phyloP scores from a whole-genome alignment of 2,329 filamentous ascomycete species.

The Huntiella abstrusa region DNA sequence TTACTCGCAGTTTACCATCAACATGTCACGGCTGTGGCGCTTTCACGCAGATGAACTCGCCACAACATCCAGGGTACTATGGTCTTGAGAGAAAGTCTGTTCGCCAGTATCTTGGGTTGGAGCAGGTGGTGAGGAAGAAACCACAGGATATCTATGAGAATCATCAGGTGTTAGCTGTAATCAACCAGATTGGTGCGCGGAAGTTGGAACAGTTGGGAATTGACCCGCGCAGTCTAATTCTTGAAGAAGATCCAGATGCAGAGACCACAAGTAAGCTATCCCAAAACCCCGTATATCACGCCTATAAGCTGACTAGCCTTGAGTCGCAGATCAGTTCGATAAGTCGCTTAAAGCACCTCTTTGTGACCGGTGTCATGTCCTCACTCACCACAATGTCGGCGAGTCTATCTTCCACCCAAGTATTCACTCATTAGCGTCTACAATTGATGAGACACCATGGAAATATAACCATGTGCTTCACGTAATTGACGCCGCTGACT shows the following conservation, averaged over 20 bases:
- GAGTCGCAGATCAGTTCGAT: constrained; percentile 2
- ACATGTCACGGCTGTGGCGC: constrained; percentile 49
- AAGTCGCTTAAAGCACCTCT: constrained; percentile 32
- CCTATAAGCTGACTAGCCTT: background rate
- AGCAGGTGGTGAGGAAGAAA: constrained; percentile 25
- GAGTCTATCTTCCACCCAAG: constrained; percentile 59
- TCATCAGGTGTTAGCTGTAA: constrained; percentile 11
- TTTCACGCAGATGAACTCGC: constrained; percentile 35
- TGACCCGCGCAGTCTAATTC: constrained; percentile 18
- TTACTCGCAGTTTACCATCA: constrained; percentile 25
- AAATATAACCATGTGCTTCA: constrained; percentile 92
- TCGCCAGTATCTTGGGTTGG: constrained; percentile 23
- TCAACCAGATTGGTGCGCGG: constrained; percentile 19
- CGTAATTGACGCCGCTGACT: constrained; percentile 85
- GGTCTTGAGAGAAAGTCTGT: constrained; percentile 32
- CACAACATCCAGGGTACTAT: constrained; percentile 37
- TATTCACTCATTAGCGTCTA: constrained; percentile 62
- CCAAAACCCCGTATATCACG: background rate
- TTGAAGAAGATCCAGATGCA: constrained; percentile 6
- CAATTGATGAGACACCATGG: constrained; percentile 73
- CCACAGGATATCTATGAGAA: constrained; percentile 26
- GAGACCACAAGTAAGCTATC: constrained; percentile 7
- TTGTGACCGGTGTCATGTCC: constrained; percentile 73
- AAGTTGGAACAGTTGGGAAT: constrained; percentile 28
- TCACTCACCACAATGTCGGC: constrained; percentile 57